phyloP scores from a whole-genome alignment of 2,329 filamentous ascomycete species.

The Aureobasidium leucospermi region DNA sequence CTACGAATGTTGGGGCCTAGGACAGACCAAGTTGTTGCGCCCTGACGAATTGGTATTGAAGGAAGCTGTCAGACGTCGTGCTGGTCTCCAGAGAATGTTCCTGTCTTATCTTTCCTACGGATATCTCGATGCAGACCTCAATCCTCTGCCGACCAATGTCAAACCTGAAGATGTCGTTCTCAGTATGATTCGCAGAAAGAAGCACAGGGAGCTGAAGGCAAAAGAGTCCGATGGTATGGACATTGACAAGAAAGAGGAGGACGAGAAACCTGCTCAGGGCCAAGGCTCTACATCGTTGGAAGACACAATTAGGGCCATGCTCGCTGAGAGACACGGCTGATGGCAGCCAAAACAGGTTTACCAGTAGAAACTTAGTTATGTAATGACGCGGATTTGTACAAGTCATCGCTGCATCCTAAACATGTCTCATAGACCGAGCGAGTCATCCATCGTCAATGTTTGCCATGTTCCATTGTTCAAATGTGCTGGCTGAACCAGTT shows the following conservation, averaged over 20 bases:
- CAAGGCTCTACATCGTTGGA: neutral
- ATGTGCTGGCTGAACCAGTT: conserved; percentile 26
- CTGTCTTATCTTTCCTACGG: conserved; percentile 57
- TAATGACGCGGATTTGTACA: too few species aligned
- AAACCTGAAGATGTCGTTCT: conserved; percentile 39
- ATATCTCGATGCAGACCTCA: conserved; percentile 46
- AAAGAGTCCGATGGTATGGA: neutral
- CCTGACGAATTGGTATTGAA: conserved; percentile 53
- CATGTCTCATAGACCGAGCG: too few species aligned
- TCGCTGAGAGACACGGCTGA: neutral
- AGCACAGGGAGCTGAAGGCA: conserved; percentile 2
- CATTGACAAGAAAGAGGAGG: neutral
- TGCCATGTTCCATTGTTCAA: too few species aligned
- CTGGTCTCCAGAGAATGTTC: conserved; percentile 49
- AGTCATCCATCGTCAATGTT: too few species aligned
- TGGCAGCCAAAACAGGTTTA: too few species aligned
- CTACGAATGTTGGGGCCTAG: conserved; percentile 30
- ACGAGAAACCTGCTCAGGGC: neutral
- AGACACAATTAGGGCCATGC: neutral
- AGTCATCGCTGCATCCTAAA: too few species aligned
- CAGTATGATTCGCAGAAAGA: conserved; percentile 35
- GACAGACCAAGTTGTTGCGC: conserved; percentile 39
- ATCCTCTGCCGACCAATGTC: conserved; percentile 41
- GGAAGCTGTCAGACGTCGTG: conserved; percentile 47
- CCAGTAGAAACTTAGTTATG: too few species aligned